phyloP scores from a whole-genome alignment of 2,329 filamentous ascomycete species.

The Dryadomyces quercivorus region DNA sequence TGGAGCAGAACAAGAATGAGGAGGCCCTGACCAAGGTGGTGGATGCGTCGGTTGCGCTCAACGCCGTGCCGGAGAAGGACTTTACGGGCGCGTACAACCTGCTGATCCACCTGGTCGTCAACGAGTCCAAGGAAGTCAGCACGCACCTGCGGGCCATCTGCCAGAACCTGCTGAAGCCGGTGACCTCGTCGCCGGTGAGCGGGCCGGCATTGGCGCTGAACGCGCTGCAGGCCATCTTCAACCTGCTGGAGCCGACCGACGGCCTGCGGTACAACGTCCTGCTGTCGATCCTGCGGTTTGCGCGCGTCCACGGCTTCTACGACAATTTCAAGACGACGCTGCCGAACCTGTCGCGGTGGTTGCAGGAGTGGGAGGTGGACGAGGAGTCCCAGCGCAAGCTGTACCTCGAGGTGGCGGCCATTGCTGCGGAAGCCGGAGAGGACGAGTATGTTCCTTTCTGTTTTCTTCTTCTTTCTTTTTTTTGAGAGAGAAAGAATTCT shows the following conservation, averaged over 20 bases:
- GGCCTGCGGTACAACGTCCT: conserved; percentile 84
- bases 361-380: conserved; percentile 70
- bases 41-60: conserved; percentile 63
- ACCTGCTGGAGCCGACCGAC: conserved; percentile 67
- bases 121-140: conserved; percentile 69
- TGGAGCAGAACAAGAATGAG: conserved; percentile 67
- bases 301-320: conserved; percentile 64
- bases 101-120: conserved; percentile 77
- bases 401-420: conserved; percentile 70
- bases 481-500: too few species aligned
- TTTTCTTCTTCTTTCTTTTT: background rate
- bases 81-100: conserved; percentile 95
- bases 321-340: conserved; percentile 76
- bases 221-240: conserved; percentile 91
- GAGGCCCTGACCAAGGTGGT: conserved; percentile 86
- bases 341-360: conserved; percentile 70
- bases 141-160: conserved; percentile 82
- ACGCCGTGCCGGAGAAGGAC: conserved; percentile 86
- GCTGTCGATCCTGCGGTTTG: conserved; percentile 73
- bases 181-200: conserved; percentile 75
- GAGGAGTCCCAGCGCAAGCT: conserved; percentile 75
- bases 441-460: conserved; percentile 46
- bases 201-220: conserved; percentile 78
- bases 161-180: conserved; percentile 76
- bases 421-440: conserved; percentile 67